A percentile compares a stretch with the other conserved stretches of the same genome.
These are phyloP conservation scores for Phaeoacremonium minimum DNA, from an alignment of 2,329 filamentous ascomycete genomes.

Conservation along the genomic window DNA sequence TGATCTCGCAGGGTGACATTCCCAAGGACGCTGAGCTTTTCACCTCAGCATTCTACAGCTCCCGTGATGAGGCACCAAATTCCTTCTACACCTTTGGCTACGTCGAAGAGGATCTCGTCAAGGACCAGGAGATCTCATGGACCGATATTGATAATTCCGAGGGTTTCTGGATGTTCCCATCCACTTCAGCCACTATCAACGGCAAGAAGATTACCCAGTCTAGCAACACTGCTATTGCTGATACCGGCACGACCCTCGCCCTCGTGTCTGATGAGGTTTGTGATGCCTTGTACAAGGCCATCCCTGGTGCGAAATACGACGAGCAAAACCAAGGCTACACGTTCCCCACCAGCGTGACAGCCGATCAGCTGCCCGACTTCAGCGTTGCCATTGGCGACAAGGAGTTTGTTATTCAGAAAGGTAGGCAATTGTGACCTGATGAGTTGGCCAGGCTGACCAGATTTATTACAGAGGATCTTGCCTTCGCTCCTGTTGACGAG, in stretches of 20 bases:
- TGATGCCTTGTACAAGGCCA: conserved; percentile 58
- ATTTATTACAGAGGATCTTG: conserved; percentile 11
- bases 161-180: conserved; percentile 67
- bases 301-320: conserved; percentile 57
- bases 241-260: conserved; percentile 67
- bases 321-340: conserved; percentile 56
- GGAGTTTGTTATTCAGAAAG: conserved; percentile 56
- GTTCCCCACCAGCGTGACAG: conserved; percentile 50
- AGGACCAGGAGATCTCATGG: conserved; percentile 52
- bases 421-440: conserved; percentile 59
- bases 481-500: conserved; percentile 25
- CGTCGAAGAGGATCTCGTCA: conserved; percentile 61
- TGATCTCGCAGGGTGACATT: conserved; percentile 49
- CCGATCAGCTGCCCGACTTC: conserved; percentile 53
- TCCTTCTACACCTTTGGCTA: conserved; percentile 72
- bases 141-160: conserved; percentile 57
- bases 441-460: too few relatives aligned
- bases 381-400: conserved; percentile 60
- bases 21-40: conserved; percentile 52
- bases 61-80: conserved; percentile 41
- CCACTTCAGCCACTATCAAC: conserved; percentile 51
- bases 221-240: conserved; percentile 63
- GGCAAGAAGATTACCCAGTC: conserved; percentile 43
- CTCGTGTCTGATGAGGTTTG: conserved; percentile 59
- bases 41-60: conserved; percentile 58